A percentile compares a stretch with the other conserved stretches of the same genome.
These are phyloP conservation scores for Fusarium secorum DNA, from an alignment of 2,329 filamentous ascomycete species.

Conservation along the genomic window DNA sequence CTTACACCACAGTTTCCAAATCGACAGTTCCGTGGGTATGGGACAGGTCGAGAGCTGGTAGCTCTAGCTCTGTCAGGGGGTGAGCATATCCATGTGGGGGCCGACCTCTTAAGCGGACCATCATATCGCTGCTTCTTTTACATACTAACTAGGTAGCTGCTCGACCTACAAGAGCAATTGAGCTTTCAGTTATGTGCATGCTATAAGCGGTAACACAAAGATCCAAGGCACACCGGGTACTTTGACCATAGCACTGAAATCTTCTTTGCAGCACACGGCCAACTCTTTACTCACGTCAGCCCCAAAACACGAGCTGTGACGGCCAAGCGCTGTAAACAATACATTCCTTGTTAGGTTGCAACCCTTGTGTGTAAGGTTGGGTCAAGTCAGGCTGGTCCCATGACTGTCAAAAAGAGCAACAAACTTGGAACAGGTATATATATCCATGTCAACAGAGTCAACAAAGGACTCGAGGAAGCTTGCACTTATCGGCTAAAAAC, in stretches of 20 bases:
- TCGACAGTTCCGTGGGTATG: neutral
- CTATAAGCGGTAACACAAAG: neutral
- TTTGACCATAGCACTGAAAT: neutral
- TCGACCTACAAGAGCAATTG: neutral
- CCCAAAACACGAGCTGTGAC: neutral
- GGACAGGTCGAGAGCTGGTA: slow-evolving; percentile 5
- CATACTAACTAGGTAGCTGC: neutral
- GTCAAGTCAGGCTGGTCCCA: slow-evolving; percentile 34
- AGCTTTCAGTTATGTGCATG: neutral
- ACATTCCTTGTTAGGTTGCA: slow-evolving; percentile 21
- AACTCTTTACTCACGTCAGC: neutral
- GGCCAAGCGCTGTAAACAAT: slow-evolving; percentile 15
- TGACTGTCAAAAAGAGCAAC: slow-evolving; percentile 37
- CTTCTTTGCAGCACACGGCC: neutral
- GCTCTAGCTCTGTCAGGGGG: slow-evolving; percentile 13
- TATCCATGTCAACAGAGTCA: slow-evolving; percentile 20
- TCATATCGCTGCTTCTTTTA: neutral
- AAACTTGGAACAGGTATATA: slow-evolving; percentile 23
- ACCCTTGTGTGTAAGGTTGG: slow-evolving; percentile 32
- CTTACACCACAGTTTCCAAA: neutral
- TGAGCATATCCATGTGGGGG: slow-evolving; percentile 34
- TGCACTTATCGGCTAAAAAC: neutral
- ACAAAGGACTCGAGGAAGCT: neutral
- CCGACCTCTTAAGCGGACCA: neutral
- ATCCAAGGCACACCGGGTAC: neutral